Base-by-base conservation (phyloP, 345 rosid species). In the Erodium maritimum region DNA sequence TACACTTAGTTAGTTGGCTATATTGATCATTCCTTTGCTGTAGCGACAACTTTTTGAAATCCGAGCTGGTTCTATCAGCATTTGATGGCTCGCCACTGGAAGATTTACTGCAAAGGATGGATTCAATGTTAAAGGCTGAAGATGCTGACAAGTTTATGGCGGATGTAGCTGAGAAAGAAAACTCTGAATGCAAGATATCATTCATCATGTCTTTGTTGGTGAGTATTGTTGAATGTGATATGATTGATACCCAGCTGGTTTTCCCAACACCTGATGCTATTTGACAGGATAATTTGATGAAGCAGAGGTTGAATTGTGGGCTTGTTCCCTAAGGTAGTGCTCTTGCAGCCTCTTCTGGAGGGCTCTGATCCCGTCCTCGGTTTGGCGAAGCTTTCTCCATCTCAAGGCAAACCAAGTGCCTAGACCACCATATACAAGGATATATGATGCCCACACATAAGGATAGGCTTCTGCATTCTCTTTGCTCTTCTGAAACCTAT, bases 31-130 rank as follows among this genome's bases (percentile, higher is more conserved):
- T 16, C 37, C 5, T 55, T 59, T 56, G 60, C 57, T 72, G 61
- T 71, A 93, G 99, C 80, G 82, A 59, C 87, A 81, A 76, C 65
- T 93, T 87, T 71, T 66, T 93, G 73, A 80, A 79, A 5, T 89
- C 95, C 80, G 94, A 87, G 72, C 72, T 89, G 56, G 99, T 93
- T 77, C 79, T 86, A 64, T 93, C 99, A 45, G 85, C 99, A 58
- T 93, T 87, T 69, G 96, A 89, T 77, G 88, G 90, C 74, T 93
- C 99, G 1, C 99, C 99, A 56, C 68, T 89, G 64, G 88, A 85
- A 69, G 88, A 93, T 78, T 87, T 93, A 17, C 80, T 93, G 2
- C 95, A 93, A 72, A 94, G 96, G 65, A 75, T 89, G 91, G 96
- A 93, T 56, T 77, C 96, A 56, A 67, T 67, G 69, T 74, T 75